Percentiles rank a stretch among this genome's conserved stretches.
Evolutionary conservation across 2,329 filamentous ascomycete species (phyloP).

Genomic region (Cercospora citrullina): DNA sequence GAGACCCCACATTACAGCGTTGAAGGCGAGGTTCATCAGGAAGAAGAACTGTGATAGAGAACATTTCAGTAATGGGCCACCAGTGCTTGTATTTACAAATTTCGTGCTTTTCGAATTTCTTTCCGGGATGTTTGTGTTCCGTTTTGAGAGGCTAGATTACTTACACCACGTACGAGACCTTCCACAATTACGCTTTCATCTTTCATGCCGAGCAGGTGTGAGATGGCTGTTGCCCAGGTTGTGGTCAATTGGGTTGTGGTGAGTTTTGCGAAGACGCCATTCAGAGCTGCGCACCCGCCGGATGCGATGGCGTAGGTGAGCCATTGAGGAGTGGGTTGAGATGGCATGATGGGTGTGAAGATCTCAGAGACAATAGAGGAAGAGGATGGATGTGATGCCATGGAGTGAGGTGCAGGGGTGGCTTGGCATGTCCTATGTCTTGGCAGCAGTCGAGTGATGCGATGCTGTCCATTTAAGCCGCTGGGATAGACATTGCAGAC

Average conservation of each 20-base stretch:
- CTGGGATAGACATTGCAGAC: not conserved
- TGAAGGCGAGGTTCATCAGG: conserved; percentile 70
- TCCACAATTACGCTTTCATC: conserved; percentile 52
- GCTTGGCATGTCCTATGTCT: not conserved
- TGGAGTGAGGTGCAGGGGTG: conserved; percentile 1
- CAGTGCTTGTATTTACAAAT: too few relatives aligned
- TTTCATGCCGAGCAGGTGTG: conserved; percentile 49
- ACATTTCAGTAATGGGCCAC: too few relatives aligned
- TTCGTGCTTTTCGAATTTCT: not conserved
- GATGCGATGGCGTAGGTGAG: conserved; percentile 70
- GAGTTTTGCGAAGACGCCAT: conserved; percentile 83
- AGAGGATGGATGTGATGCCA: not conserved
- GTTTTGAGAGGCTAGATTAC: too few relatives aligned
- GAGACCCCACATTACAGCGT: conserved; percentile 80
- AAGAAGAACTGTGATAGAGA: conserved; percentile 71
- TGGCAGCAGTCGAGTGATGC: not conserved
- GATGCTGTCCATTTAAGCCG: not conserved
- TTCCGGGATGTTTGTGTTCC: not conserved
- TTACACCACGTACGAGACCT: conserved; percentile 52
- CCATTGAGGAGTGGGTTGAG: conserved; percentile 41
- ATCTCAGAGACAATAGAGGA: not conserved
- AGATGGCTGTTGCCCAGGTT: conserved; percentile 52
- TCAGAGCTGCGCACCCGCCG: conserved; percentile 76
- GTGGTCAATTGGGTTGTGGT: conserved; percentile 63
- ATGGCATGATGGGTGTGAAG: conserved; percentile 9